phyloP scores from a whole-genome alignment of 495 filamentous ascomycete genomes.

The Delitschia confertaspora region DNA sequence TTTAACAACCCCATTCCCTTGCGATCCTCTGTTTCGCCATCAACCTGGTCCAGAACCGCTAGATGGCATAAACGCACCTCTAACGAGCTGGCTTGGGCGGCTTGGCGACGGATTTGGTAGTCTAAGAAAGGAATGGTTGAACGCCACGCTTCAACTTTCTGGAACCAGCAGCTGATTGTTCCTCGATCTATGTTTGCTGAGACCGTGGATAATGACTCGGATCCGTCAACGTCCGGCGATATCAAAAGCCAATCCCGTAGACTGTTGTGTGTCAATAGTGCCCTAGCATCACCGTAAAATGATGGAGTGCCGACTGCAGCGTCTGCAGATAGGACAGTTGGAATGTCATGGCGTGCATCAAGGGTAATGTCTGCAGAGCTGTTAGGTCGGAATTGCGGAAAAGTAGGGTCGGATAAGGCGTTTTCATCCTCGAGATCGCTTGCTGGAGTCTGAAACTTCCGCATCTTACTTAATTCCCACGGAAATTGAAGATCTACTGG shows the following conservation, averaged over 20 bases:
- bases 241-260: too few species aligned
- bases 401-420: conserved; percentile 17
- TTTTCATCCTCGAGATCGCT: background rate
- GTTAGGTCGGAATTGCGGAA: conserved; percentile 27
- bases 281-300: conserved; percentile 1
- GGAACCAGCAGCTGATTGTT: background rate
- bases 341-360: background rate
- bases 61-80: conserved; percentile 8
- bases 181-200: too few species aligned
- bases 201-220: background rate
- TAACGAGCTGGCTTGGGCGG: background rate
- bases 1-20: conserved; percentile 19
- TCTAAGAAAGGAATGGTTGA: too few species aligned
- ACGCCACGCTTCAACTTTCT: background rate
- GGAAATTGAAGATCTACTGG: background rate
- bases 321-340: background rate
- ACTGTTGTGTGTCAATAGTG: background rate
- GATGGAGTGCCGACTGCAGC: background rate
- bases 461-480: background rate
- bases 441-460: background rate
- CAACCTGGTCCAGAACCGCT: conserved; percentile 13
- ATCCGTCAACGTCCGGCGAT: background rate
- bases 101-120: conserved; percentile 7
- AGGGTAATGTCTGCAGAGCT: conserved; percentile 6
- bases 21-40: conserved; percentile 17